phyloP scores from a whole-genome alignment of 257 asterid genomes.

The Jasminum sambac region DNA sequence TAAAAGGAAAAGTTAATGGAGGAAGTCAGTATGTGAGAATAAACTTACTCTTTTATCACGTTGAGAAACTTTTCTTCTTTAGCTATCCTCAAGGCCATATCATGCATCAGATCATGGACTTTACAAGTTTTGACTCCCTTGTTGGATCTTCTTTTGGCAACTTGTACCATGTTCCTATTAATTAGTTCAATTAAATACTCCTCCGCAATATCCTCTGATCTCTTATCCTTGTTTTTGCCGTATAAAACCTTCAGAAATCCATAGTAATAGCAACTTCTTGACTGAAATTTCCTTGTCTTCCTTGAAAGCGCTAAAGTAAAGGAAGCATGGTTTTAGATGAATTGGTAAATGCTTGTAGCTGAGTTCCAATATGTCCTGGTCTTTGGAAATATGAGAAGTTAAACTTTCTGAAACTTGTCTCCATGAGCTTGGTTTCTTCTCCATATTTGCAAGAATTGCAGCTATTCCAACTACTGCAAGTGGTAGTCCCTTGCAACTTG shows the following conservation, averaged over 20 bases:
- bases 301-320: constrained; percentile 7
- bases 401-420: constrained; percentile 11
- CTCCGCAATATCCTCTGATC: constrained; percentile 14
- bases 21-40: neutral
- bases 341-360: constrained; percentile 31
- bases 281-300: neutral
- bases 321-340: constrained; percentile 23
- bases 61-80: neutral
- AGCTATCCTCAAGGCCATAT: constrained; percentile 6
- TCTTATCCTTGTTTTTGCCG: neutral
- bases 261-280: neutral
- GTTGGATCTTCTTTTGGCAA: neutral
- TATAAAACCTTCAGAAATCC: constrained; percentile 23
- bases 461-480: constrained; percentile 24
- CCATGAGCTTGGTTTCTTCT: constrained; percentile 16
- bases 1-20: neutral
- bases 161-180: constrained; percentile 11
- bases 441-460: constrained; percentile 16
- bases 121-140: constrained; percentile 18
- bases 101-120: constrained; percentile 16
- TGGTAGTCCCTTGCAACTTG: constrained; percentile 23
- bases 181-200: constrained; percentile 10
- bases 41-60: neutral
- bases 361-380: constrained; percentile 8
- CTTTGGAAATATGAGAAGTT: neutral